Percentiles rank a stretch among this genome's conserved stretches.
Evolutionary conservation across 2,329 filamentous ascomycete species (phyloP).

Genomic region (Cladorrhinum sp.): DNA sequence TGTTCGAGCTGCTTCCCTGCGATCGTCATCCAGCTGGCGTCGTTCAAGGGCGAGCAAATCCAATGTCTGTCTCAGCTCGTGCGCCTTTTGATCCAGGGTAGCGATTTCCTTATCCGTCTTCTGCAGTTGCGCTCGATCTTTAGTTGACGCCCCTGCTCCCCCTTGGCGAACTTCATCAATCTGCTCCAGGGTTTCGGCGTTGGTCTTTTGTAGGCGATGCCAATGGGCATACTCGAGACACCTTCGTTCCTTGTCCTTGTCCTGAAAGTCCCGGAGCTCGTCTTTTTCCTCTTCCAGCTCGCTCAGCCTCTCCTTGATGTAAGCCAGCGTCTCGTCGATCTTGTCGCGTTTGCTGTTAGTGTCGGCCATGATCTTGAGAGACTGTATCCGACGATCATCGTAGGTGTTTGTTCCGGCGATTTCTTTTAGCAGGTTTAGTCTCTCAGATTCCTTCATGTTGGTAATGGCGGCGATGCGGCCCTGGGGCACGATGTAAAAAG

Average conservation of each 20-base stretch:
- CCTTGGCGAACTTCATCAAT: constrained; percentile 79
- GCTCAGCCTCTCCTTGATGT: constrained; percentile 83
- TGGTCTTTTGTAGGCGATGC: constrained; percentile 79
- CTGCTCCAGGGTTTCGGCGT: constrained; percentile 73
- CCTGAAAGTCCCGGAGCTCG: constrained; percentile 88
- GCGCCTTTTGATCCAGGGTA: constrained; percentile 74
- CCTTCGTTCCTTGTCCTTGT: constrained; percentile 86
- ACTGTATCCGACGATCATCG: constrained; percentile 86
- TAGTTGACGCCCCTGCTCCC: constrained; percentile 80
- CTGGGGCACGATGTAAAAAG: constrained; percentile 98
- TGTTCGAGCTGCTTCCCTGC: constrained; percentile 73
- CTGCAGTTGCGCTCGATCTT: constrained; percentile 71
- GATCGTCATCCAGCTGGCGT: constrained; percentile 83
- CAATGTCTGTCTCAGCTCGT: constrained; percentile 75
- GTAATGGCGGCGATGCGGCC: constrained; percentile 93
- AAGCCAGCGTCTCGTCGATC: constrained; percentile 87
- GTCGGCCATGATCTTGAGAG: constrained; percentile 93
- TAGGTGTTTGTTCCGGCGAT: constrained; percentile 98
- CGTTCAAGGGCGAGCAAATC: constrained; percentile 84
- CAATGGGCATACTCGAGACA: constrained; percentile 95
- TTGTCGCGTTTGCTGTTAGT: constrained; percentile 92
- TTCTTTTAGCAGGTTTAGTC: constrained; percentile 87
- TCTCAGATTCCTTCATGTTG: constrained; percentile 96
- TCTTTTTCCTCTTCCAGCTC: constrained; percentile 98
- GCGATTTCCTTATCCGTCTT: constrained; percentile 77